phyloP scores from a whole-genome alignment of 805 yeast genomes.

The Nakazawaea sp. region DNA sequence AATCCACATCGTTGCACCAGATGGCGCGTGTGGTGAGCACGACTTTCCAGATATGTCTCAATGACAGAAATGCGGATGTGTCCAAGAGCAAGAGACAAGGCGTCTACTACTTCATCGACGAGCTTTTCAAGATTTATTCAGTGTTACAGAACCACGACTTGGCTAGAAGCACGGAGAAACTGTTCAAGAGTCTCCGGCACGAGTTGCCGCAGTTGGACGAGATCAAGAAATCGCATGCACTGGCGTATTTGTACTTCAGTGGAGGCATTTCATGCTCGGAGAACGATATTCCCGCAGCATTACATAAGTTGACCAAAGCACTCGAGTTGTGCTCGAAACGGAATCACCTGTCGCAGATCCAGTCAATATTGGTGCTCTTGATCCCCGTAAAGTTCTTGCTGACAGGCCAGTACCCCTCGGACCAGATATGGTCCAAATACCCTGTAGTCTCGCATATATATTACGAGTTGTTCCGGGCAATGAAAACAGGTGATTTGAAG shows the following conservation, averaged over 20 bases:
- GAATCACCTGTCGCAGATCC: conserved; percentile 28
- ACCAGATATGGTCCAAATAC: conserved; percentile 28
- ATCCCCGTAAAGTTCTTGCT: conserved; percentile 57
- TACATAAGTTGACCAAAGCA: conserved; percentile 46
- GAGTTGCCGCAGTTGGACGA: conserved; percentile 44
- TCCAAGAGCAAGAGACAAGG: conserved; percentile 48
- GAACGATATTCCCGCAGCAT: conserved; percentile 47
- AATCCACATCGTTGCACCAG: conserved; percentile 13
- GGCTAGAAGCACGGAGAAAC: conserved; percentile 64
- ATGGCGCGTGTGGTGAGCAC: conserved; percentile 43
- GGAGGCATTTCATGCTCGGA: conserved; percentile 64
- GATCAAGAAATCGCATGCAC: conserved; percentile 44
- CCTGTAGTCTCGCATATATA: conserved; percentile 38
- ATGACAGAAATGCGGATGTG: conserved; percentile 60
- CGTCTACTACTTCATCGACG: conserved; percentile 64
- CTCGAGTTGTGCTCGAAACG: conserved; percentile 24
- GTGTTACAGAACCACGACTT: conserved; percentile 59
- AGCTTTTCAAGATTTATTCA: conserved; percentile 65
- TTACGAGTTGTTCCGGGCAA: conserved; percentile 37
- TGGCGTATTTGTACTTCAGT: conserved; percentile 61
- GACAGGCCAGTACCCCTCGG: conserved; percentile 39
- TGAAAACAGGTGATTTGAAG: conserved; percentile 49
- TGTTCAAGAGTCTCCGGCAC: conserved; percentile 15
- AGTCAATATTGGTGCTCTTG: conserved; percentile 45
- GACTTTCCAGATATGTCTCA: conserved; percentile 69